These are phyloP conservation scores for Fagopyrum esculentum DNA, from an alignment of 148 eudicot species.

Conservation along the genomic window DNA sequence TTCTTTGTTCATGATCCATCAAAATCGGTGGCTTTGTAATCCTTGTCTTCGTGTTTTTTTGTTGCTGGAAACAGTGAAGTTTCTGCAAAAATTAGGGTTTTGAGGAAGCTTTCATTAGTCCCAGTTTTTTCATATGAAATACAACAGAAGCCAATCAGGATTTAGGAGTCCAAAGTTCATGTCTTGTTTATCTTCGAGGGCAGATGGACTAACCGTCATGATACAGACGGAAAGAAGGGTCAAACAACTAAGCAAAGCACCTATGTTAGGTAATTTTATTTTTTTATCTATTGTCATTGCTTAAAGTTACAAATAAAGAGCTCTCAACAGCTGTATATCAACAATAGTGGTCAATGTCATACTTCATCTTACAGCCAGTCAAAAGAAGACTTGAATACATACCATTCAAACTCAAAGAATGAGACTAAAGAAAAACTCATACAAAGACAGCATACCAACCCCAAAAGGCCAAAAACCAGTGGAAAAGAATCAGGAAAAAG, in stretches of 20 bases:
- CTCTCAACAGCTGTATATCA: too few relatives aligned
- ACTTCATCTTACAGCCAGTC: neutral
- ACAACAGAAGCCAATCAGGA: neutral
- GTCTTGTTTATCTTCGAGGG: too few relatives aligned
- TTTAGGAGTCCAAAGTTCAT: too few relatives aligned
- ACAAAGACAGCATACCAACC: too few relatives aligned
- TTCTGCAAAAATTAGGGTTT: conserved; percentile 5
- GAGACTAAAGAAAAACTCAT: neutral
- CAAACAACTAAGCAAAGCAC: too few relatives aligned
- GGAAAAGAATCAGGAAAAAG: too few relatives aligned
- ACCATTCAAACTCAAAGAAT: neutral
- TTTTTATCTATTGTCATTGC: too few relatives aligned
- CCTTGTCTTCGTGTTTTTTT: neutral
- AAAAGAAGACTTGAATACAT: neutral
- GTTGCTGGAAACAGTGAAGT: neutral
- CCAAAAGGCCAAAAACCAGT: neutral
- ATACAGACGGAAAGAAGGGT: too few relatives aligned
- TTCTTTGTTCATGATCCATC: neutral
- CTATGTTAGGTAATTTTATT: too few relatives aligned
- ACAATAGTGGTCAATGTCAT: neutral
- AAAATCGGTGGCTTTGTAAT: neutral
- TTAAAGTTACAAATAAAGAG: too few relatives aligned
- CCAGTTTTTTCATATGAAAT: neutral
- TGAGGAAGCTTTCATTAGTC: neutral
- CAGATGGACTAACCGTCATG: too few relatives aligned